A percentile compares a stretch with the other conserved stretches of the same genome.
These are phyloP conservation scores for Amanita pseudoporphyria DNA, from an alignment of 768 basidiomycete genomes.

Conservation along the genomic window DNA sequence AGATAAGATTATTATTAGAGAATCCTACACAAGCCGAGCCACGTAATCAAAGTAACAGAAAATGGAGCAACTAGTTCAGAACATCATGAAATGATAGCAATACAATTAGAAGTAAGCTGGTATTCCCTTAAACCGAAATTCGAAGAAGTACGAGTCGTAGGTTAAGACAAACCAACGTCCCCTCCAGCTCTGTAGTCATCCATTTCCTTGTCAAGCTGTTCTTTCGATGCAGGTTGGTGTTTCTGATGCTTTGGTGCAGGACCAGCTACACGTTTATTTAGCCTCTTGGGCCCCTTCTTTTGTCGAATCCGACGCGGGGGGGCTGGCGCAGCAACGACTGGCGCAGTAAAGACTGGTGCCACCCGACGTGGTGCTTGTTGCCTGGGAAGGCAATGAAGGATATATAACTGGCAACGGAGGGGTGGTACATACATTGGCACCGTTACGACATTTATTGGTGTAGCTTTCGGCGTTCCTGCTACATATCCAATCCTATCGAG, in stretches of 20 bases:
- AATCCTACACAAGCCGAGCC: too few relatives aligned
- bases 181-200: too few relatives aligned
- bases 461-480: constrained; percentile 9
- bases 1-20: too few relatives aligned
- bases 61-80: too few relatives aligned
- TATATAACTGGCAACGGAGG: not conserved
- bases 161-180: constrained; percentile 12
- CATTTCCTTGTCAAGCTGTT: constrained; percentile 72
- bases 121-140: too few relatives aligned
- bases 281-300: constrained; percentile 68
- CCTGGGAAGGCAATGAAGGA: constrained; percentile 2
- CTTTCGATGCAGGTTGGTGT: too few relatives aligned
- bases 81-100: not conserved
- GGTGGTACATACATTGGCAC: not conserved
- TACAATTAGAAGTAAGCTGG: constrained; percentile 6
- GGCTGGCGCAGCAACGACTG: constrained; percentile 13
- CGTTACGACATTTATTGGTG: constrained; percentile 5
- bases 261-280: too few relatives aligned
- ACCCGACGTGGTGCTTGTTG: not conserved
- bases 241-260: too few relatives aligned
- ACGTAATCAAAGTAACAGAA: constrained; percentile 4
- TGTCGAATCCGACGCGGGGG: constrained; percentile 33
- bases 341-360: too few relatives aligned
- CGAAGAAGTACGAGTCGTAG: too few relatives aligned
- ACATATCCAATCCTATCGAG: constrained; percentile 21